Base-by-base conservation (phyloP, 2,329 filamentous ascomycete species). In the Cephalotrichum gorgonifer region DNA sequence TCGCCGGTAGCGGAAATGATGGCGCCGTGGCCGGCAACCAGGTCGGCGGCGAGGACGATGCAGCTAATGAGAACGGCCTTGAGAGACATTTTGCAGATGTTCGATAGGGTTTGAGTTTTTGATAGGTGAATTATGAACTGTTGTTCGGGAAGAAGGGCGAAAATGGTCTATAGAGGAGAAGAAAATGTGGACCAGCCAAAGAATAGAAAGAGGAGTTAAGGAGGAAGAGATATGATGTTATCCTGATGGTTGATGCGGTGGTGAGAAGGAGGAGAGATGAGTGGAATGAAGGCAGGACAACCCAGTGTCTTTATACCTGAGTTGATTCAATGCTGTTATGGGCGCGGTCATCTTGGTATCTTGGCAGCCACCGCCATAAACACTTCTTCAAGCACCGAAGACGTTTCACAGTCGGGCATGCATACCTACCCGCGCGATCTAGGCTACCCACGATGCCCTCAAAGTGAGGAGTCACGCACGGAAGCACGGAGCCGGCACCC, bases 21-120 rank as follows among this genome's bases (percentile, higher is more conserved):
- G 56, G 74, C 78, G 52, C 72, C 71, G 69, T 85, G 81, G 58
- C 74, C 78, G 54, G 77, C 70, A 54, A 76, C 79, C 47, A 83
- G 71, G 54, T 73, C 66, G 57, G 71, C 71, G 53, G 72, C 65
- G 56, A 75, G 68, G 58, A 81, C 61, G 63, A 79, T 66, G 59
- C 71, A 65, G 59, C 78, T 62, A 54, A 65, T 53, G 52, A 70
- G 26, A 51, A 64, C 41, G 45, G 54, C 54, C 54, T 64, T 66
- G 58, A 62, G 52, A 48, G 57, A 55, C 59, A 65, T 67, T 25
- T 50, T 61, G 54, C 9, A 17, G 25, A 9, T 28, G 6, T 47
- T n/a, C n/a, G 11, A 22, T 23, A n/a, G 23, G 14, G 4, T 20
- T 9, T 28, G 45, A 25, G 2, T 15, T 23, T 41, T 39, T 20